Base-by-base conservation (phyloP, 2,329 filamentous ascomycete genomes). In the Trichothecium sympodiale region DNA sequence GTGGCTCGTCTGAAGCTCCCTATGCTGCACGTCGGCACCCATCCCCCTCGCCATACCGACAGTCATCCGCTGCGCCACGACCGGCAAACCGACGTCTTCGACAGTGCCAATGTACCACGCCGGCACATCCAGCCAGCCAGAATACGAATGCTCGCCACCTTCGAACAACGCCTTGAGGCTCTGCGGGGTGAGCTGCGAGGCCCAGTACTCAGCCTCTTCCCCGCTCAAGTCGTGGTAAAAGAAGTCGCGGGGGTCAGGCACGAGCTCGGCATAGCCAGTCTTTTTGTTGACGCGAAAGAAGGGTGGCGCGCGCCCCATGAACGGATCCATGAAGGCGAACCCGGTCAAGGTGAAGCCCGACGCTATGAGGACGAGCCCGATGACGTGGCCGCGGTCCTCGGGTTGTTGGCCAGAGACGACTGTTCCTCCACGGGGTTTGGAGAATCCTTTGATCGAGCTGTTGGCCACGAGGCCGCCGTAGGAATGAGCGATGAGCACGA, bases 181-280 rank as follows among this genome's bases (percentile, higher is more conserved):
- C 15, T 71, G 65, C 0, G 42, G 44, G 0, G 46, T 52, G 5
- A 71, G 60, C 38, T 60, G 55, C 0, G 45, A 46, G 2, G 57
- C 55, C 61, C 65, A 69, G 29, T 51, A 50, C 4, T 59, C 49
- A 0, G 50, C 62, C 35, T 71, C 67, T 1, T 61, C 56, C 1
- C 41, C 45, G 0, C 64, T 53, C 1, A 72, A 39, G 45, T 73
- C 67, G 40, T 71, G 64, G 38, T 71, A 73, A 38, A 72, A 65
- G 3, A 70, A 41, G 5, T 66, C 50, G 7, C 55, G 43, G 0
- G 62, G 49, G 14, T 59, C 43, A 3, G 52, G 52, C 12, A 54
- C 46, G 4, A 72, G 36, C 1, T 58, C 56, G 1, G 60, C 61
- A 29, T 55, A 60, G 4, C 66, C 66, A 1, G 54, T 65, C 16